Base-by-base conservation (phyloP, 306 rosid genomes). In the Neltuma alba region DNA sequence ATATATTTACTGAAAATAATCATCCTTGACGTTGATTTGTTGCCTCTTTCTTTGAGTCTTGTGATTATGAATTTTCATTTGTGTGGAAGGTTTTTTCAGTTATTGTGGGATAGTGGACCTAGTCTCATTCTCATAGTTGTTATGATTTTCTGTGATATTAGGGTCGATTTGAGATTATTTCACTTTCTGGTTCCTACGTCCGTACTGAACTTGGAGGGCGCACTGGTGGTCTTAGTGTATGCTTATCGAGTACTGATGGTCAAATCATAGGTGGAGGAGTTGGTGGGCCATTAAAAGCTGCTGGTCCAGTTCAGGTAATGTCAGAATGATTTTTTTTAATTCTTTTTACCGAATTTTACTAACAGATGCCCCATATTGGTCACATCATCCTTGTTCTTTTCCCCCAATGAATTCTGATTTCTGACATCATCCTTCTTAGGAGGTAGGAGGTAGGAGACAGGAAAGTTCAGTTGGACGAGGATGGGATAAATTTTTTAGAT, bases 291-390 rank as follows among this genome's bases (percentile, higher is more conserved):
- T 81, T 96, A 69, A 91, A 71, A 76, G 99, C 99, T 30, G 94
- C 94, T 36, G 96, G 98, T 79, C 99, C 98, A 21, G 98, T 96
- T 78, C 98, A 96, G 99, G 99, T 96, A 93, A 80, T 70, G 37
- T 74, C 74, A 61, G 40, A 62, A 63, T 21, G 21, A 72, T 47
- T 30, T 38, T 70, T 28, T 69, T 38, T 58, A 54, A 33, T 33
- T 36, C 58, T n/a, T n/a, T 21, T 54, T 54, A 50, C 57, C 1
- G 3, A 54, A 54, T n/a, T n/a, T n/a, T 20, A 58, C 66, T 72
- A 65, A 47, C 38, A 16, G 77, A 63, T 72, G 70, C 34, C 18
- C 14, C 34, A 27, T n/a, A 54, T 27, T 14, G 63, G 12, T n/a
- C 2, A 18, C 16, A 1, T 5, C 6, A 3, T 3, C 54, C 21